Evolutionary conservation across 345 rosid genomes (phyloP).

Genomic region (Citrus glauca): DNA sequence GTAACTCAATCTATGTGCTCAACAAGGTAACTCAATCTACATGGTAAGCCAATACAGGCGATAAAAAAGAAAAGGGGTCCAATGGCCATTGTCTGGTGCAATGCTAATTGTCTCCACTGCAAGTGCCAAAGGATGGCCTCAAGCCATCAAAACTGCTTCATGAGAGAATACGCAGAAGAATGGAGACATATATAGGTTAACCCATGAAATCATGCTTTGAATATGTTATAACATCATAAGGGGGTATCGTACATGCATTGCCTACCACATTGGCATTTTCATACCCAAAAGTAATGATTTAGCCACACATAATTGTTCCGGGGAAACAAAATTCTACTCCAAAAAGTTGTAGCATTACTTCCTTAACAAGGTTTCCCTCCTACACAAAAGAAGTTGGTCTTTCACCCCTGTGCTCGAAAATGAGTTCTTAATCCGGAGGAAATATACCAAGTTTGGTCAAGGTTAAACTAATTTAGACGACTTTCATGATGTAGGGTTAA

Average conservation of each 20-base stretch:
- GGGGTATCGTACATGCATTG: background rate
- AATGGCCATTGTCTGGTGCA: background rate
- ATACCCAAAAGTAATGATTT: background rate
- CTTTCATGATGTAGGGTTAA: background rate
- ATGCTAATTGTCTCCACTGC: background rate
- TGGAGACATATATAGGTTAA: too few species aligned
- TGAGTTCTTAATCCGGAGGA: background rate
- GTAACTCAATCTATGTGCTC: background rate
- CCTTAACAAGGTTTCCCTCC: background rate
- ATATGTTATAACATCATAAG: background rate
- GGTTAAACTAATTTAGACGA: background rate
- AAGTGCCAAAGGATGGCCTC: background rate
- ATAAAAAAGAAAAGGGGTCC: too few species aligned
- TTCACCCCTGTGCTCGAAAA: too few species aligned
- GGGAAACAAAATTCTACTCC: background rate
- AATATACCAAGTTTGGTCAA: background rate
- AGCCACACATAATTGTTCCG: background rate
- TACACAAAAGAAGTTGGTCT: background rate
- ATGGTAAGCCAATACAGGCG: background rate
- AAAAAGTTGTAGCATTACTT: background rate
- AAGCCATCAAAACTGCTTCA: background rate
- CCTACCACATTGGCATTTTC: background rate
- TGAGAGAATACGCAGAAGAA: background rate
- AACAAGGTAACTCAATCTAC: background rate
- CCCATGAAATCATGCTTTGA: background rate